These are phyloP conservation scores for Cyclostephanos invisitatus DNA, from an alignment of 108 stramenopile species.

Conservation along the genomic window DNA sequence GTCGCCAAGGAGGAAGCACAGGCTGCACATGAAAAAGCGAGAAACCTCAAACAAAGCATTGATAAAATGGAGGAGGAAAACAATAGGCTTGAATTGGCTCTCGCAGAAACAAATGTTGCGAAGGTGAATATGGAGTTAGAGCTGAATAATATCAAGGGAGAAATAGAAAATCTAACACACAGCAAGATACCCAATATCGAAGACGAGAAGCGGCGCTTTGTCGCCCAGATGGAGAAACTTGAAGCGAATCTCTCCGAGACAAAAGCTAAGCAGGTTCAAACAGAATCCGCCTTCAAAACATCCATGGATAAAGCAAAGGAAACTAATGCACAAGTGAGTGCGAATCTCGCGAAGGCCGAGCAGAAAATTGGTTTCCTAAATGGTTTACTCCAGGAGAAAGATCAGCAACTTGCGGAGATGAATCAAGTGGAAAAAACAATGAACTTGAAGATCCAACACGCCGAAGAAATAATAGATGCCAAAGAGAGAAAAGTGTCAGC, in stretches of 20 bases:
- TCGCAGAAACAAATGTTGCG: neutral
- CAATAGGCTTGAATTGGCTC: slow-evolving; percentile 6
- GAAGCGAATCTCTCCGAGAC: slow-evolving; percentile 5
- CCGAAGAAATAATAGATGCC: neutral
- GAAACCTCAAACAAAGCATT: neutral
- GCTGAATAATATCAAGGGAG: neutral
- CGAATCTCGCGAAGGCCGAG: slow-evolving; percentile 8
- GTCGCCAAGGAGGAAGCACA: no score
- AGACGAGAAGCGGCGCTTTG: neutral
- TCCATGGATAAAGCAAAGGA: slow-evolving; percentile 19
- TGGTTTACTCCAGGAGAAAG: slow-evolving; percentile 1
- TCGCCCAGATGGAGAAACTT: slow-evolving; percentile 6
- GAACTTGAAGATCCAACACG: slow-evolving; percentile 9
- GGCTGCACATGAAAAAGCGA: neutral
- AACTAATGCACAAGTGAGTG: neutral
- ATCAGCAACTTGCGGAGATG: slow-evolving; percentile 14
- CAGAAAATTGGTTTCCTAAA: slow-evolving; percentile 5
- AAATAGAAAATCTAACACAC: slow-evolving; percentile 8
- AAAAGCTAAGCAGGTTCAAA: slow-evolving; percentile 10
- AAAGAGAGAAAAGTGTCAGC: neutral
- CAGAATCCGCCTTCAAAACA: slow-evolving; percentile 15
- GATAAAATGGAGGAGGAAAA: slow-evolving; percentile 1
- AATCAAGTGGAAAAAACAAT: slow-evolving; percentile 10
- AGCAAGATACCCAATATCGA: slow-evolving; percentile 1
- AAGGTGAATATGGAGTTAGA: slow-evolving; percentile 9